phyloP scores from a whole-genome alignment of 2,329 filamentous ascomycete genomes.

The Clarireedia paspali region DNA sequence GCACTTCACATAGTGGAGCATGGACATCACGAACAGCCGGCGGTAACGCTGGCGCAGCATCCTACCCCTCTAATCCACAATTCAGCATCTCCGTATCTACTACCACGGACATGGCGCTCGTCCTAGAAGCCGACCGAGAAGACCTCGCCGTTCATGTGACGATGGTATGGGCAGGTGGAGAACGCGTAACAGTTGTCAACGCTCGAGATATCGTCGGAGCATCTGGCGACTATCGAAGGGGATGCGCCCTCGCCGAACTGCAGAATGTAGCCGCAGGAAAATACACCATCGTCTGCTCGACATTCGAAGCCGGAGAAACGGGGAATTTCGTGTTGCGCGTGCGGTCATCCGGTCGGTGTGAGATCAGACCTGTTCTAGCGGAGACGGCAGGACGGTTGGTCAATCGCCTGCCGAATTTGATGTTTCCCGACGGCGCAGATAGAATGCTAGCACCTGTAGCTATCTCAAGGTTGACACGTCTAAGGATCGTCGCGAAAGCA shows the following conservation, averaged over 20 bases:
- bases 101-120: slow-evolving; percentile 57
- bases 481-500: slow-evolving; percentile 22
- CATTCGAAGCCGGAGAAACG: slow-evolving; percentile 74
- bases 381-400: slow-evolving; percentile 70
- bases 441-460: slow-evolving; percentile 35
- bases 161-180: slow-evolving; percentile 68
- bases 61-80: slow-evolving; percentile 82
- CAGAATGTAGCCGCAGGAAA: slow-evolving; percentile 55
- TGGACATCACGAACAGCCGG: slow-evolving; percentile 81
- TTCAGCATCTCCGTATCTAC: slow-evolving; percentile 57
- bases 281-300: slow-evolving; percentile 87
- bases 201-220: slow-evolving; percentile 72
- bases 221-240: slow-evolving; percentile 82
- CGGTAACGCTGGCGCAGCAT: slow-evolving; percentile 69
- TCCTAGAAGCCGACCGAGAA: slow-evolving; percentile 60
- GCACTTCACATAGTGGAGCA: slow-evolving; percentile 49
- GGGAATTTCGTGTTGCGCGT: slow-evolving; percentile 69
- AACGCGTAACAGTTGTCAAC: slow-evolving; percentile 61
- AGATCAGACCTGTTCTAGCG: slow-evolving; percentile 53
- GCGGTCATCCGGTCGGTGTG: slow-evolving; percentile 51
- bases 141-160: slow-evolving; percentile 78
- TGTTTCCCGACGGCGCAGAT: slow-evolving; percentile 42
- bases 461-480: slow-evolving; percentile 19
- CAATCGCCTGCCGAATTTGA: slow-evolving; percentile 46
- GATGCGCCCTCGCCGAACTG: slow-evolving; percentile 63